Base-by-base conservation (phyloP, 1,284 basidiomycete species). In the Exobasidium rhododendri region DNA sequence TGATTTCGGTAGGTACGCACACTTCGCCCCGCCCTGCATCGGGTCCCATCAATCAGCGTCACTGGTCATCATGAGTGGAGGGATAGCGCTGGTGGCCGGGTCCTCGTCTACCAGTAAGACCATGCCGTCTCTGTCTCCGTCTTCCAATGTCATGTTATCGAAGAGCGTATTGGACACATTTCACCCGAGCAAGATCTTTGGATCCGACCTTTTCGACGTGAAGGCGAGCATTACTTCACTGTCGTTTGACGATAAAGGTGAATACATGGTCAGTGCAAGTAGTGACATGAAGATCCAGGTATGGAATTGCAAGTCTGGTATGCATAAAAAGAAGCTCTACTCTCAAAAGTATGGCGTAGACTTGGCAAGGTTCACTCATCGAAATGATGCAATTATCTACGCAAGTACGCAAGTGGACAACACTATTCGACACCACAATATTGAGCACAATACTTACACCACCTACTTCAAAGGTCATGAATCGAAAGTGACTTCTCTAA, bases 331-430 rank as follows among this genome's bases (percentile, higher is more conserved):
- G 80, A 89, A 87, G 1, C 81, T 94, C 2, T 87, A 89, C 71
- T 97, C 93, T 0, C 92, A 94, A 80, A 99, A 99, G 81, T 98
- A 98, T 80, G 96, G 96, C 0, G 89, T 92, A 30, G 90, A 94
- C 78, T 85, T 96, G 17, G 91, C 92, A 17, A 86, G 93, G 1
- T 97, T 97, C 77, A 97, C 94, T 0, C 96, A 98, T 82, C 89
- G 89, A 73, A 87, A 86, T 63, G 87, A 87, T 0, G 86, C 88
- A 3, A 88, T 97, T 60, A 80, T 98, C 2, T 88, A 97, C 76
- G 91, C 94, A 1, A 94, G 91, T 1, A 97, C 94, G 4, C 97
- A 96, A 80, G 91, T 90, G 79, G 91, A 97, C 78, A 91, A 97
- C 74, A 92, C 91, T 0, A 86, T 99, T 64, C 88, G 96, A 26